phyloP scores from a whole-genome alignment of 495 filamentous ascomycete genomes.

The Hypoxylon intermedium region DNA sequence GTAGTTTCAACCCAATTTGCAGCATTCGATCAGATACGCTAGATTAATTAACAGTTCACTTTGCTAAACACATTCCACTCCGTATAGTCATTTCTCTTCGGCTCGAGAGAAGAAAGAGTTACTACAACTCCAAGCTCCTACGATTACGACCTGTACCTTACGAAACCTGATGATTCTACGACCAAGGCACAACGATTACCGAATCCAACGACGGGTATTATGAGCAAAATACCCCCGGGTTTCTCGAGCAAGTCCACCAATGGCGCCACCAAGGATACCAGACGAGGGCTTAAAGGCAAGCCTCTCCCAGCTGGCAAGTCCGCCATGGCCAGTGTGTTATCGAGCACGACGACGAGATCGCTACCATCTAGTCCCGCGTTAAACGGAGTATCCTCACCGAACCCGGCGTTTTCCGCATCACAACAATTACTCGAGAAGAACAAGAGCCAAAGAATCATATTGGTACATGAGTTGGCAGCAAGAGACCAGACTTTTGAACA shows the following conservation, averaged over 20 bases:
- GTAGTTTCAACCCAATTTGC: too few species aligned
- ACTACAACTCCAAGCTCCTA: slow-evolving; percentile 43
- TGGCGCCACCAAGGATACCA: slow-evolving; percentile 27
- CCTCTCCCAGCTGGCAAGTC: slow-evolving; percentile 54
- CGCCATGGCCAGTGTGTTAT: slow-evolving; percentile 41
- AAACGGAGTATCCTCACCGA: slow-evolving; percentile 56
- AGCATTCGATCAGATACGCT: too few species aligned
- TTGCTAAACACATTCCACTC: slow-evolving; percentile 8
- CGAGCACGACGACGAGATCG: slow-evolving; percentile 56
- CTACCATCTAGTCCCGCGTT: slow-evolving; percentile 70
- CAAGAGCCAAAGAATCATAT: slow-evolving; percentile 63
- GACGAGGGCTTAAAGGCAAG: slow-evolving; percentile 39
- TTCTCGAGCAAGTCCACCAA: slow-evolving; percentile 15
- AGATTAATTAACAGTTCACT: too few species aligned
- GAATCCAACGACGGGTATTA: slow-evolving; percentile 55
- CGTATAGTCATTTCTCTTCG: slow-evolving; percentile 50
- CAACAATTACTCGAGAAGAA: slow-evolving; percentile 60
- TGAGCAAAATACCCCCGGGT: slow-evolving; percentile 33
- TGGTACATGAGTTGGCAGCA: slow-evolving; percentile 76
- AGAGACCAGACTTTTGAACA: slow-evolving; percentile 64
- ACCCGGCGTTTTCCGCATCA: slow-evolving; percentile 58
- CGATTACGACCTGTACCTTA: slow-evolving; percentile 55
- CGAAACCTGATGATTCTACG: slow-evolving; percentile 40
- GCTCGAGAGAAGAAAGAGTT: slow-evolving; percentile 47
- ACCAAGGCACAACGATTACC: slow-evolving; percentile 45